Evolutionary conservation across 202 grass and related monocot species (phyloP).

Genomic region (Brachypodium distachyon): DNA sequence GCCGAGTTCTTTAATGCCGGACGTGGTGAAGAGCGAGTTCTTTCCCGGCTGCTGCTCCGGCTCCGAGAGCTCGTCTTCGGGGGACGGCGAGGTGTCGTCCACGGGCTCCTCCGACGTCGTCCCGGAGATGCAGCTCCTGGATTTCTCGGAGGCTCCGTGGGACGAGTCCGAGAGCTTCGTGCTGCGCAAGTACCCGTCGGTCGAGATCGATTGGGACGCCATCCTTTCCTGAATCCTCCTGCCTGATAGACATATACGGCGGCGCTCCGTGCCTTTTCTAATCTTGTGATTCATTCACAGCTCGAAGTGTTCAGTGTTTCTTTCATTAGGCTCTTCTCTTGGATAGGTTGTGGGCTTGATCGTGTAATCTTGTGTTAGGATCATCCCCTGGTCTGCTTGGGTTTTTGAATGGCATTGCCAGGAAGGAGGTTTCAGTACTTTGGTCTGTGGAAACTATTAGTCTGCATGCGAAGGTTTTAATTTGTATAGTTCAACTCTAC

Average conservation of each 20-base stretch:
- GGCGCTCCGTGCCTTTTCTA: neutral
- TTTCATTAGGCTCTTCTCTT: slow-evolving; percentile 24
- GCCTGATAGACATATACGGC: too few relatives aligned
- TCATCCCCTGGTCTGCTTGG: slow-evolving; percentile 49
- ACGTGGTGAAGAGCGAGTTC: slow-evolving; percentile 39
- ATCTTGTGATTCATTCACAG: slow-evolving; percentile 14
- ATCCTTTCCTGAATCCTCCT: slow-evolving; percentile 62
- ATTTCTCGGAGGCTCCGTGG: slow-evolving; percentile 86
- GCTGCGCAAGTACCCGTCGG: slow-evolving; percentile 78
- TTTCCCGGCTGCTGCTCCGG: slow-evolving; percentile 18
- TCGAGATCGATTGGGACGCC: slow-evolving; percentile 94
- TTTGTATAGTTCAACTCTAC: slow-evolving; percentile 9
- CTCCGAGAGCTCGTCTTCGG: slow-evolving; percentile 35
- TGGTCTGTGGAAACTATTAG: slow-evolving; percentile 19
- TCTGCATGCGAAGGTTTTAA: neutral
- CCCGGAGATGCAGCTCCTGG: slow-evolving; percentile 57
- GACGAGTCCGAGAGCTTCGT: slow-evolving; percentile 72
- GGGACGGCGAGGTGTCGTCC: slow-evolving; percentile 32
- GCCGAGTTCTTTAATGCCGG: neutral
- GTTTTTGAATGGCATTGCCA: slow-evolving; percentile 71
- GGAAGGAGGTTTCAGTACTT: slow-evolving; percentile 31
- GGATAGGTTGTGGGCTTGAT: slow-evolving; percentile 32
- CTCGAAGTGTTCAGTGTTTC: neutral
- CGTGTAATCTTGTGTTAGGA: slow-evolving; percentile 24
- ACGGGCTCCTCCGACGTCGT: slow-evolving; percentile 33